Base-by-base conservation (phyloP, 306 rosid species). In the Acacia confusa region DNA sequence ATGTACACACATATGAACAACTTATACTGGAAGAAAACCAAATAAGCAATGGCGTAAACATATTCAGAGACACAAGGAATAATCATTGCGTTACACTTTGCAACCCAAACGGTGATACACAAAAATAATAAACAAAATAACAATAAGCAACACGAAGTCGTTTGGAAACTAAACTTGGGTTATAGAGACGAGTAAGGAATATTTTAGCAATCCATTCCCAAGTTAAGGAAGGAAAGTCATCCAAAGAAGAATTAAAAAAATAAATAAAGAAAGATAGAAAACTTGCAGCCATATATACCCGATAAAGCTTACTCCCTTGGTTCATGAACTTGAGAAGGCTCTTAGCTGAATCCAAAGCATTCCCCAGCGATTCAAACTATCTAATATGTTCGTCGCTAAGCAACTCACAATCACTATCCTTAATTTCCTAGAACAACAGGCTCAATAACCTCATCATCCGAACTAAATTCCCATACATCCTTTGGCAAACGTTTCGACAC, bases 391-490 rank as follows among this genome's bases (percentile, higher is more conserved):
- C 90, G 25, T 84, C 91, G 13, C 82, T 80, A 34, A 96, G 83
- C 72, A 83, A 86, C 22, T 80, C 85, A 60, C 52, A 69, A 69
- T 87, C 90, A 68, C 85, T 74, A 36, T 93, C 99, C 79, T 88
- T 96, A 87, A 93, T 83, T 78, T 96, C 99, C 86, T 96, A 97
- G 70, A 96, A 90, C 85, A 96, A 36, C 81, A 98, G 99, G 61
- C 98, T 92, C 89, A 96, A 68, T 1, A 96, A 90, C 88, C 88
- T 92, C 44, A 88, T 92, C 75, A 98, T 88, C 47, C 99, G 89
- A 80, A 91, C 90, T 88, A 93, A 78, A 73, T 89, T 86, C 75
- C 93, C 98, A 79, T 87, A 88, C 83, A 91, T 81, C 86, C 79
- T 91, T 89, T 84, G 88, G 79, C 89, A 92, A 75, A 86, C 83